These are phyloP conservation scores for Ceratobasidium theobromae DNA, from an alignment of 1,284 basidiomycete genomes.

Conservation along the genomic window DNA sequence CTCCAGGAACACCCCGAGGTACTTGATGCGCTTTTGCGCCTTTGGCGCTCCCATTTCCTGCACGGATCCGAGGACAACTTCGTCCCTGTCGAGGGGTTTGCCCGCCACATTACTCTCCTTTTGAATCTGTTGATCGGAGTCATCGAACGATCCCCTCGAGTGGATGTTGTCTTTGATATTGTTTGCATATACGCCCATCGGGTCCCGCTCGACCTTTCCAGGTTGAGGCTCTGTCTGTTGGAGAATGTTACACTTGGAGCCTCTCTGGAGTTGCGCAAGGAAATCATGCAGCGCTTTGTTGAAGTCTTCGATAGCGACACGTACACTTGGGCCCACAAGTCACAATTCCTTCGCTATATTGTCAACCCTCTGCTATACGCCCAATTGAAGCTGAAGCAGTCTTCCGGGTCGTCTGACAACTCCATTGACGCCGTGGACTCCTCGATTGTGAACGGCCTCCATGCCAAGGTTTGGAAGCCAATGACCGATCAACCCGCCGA, in stretches of 20 bases:
- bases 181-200: conserved; percentile 81
- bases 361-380: conserved; percentile 85
- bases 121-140: conserved; percentile 22
- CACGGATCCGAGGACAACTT: conserved; percentile 28
- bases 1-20: conserved; percentile 64
- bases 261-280: conserved; percentile 68
- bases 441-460: conserved; percentile 69
- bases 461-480: conserved; percentile 78
- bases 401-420: conserved; percentile 44
- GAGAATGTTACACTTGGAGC: conserved; percentile 69
- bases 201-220: conserved; percentile 79
- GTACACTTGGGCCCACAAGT: conserved; percentile 78
- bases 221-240: conserved; percentile 87
- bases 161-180: conserved; percentile 89
- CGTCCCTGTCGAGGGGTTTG: conserved; percentile 49
- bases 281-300: conserved; percentile 83
- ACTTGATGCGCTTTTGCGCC: conserved; percentile 65
- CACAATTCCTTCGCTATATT: conserved; percentile 82
- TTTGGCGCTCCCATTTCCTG: conserved; percentile 64
- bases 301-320: conserved; percentile 74
- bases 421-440: conserved; percentile 60
- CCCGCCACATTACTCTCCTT: conserved; percentile 39
- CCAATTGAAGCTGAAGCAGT: conserved; percentile 45
- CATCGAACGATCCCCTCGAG: conserved; percentile 35
- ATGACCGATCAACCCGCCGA: conserved; percentile 54